A percentile compares a stretch with the other conserved stretches of the same genome.
Conservation (phyloP, 2,329 filamentous ascomycete species). For the Epicoccum nigrum region DNA sequence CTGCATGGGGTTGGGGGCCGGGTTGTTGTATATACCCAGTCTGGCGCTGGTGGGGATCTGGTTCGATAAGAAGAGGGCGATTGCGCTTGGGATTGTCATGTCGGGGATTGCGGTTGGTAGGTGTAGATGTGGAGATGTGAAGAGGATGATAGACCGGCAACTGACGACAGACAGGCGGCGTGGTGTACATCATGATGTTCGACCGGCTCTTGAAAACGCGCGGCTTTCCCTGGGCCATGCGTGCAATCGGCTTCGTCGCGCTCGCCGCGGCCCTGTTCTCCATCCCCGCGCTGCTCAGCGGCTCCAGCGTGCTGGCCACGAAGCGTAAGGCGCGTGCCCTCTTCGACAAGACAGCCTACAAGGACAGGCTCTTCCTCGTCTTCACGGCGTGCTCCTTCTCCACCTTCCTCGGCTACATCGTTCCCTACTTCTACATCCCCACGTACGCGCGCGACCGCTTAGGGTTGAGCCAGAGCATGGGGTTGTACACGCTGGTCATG, state of each 20-base stretch:
- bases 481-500: conserved; percentile 43
- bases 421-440: conserved; percentile 48
- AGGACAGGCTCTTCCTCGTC: conserved; percentile 43
- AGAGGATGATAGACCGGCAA: background rate
- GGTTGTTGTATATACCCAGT: conserved; percentile 46
- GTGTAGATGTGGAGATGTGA: conserved; percentile 6
- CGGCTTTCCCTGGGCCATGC: conserved; percentile 47
- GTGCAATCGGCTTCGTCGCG: conserved; percentile 44
- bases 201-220: conserved; percentile 32
- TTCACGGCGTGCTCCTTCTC: conserved; percentile 44
- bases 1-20: conserved; percentile 52
- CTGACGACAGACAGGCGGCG: conserved; percentile 35
- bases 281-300: conserved; percentile 44
- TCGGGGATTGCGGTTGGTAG: conserved; percentile 47
- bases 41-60: conserved; percentile 46
- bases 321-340: conserved; percentile 40
- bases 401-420: conserved; percentile 47
- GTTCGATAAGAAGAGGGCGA: conserved; percentile 41
- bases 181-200: conserved; percentile 48
- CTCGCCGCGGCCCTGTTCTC: conserved; percentile 39
- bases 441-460: conserved; percentile 42
- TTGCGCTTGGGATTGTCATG: conserved; percentile 47
- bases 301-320: conserved; percentile 34
- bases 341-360: conserved; percentile 42
- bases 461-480: conserved; percentile 36